phyloP scores from a whole-genome alignment of 2,329 filamentous ascomycete species.

The Fusarium sp. region DNA sequence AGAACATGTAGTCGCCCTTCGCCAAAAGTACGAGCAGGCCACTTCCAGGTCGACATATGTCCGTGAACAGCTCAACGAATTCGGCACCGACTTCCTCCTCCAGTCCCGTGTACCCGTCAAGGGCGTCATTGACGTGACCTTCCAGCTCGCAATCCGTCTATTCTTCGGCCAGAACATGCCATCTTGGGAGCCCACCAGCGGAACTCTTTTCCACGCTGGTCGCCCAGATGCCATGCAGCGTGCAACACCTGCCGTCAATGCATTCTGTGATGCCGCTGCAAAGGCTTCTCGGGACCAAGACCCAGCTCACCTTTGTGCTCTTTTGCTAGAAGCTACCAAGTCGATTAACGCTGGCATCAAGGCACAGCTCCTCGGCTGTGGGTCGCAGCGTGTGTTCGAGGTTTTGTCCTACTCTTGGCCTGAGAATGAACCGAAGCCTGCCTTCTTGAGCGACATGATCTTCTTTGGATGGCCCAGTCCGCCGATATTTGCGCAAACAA shows the following conservation, averaged over 20 bases:
- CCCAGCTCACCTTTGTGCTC: neutral
- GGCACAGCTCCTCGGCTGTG: neutral
- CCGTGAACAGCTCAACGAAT: neutral
- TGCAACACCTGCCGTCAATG: neutral
- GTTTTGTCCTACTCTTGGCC: neutral
- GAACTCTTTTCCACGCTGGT: neutral
- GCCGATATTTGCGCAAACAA: conserved; percentile 3
- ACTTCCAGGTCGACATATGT: conserved; percentile 3
- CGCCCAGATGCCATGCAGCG: conserved; percentile 5
- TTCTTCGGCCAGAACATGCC: conserved; percentile 4
- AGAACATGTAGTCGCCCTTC: neutral
- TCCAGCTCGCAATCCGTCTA: neutral
- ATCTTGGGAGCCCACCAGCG: conserved; percentile 2
- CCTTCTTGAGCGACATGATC: neutral
- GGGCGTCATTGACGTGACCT: conserved; percentile 2
- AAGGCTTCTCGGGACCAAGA: neutral
- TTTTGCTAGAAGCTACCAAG: neutral
- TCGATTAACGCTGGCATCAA: conserved; percentile 2
- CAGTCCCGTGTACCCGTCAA: conserved; percentile 1
- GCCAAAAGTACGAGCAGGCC: neutral
- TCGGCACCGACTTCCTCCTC: neutral
- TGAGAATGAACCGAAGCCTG: neutral
- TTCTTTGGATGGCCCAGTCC: neutral
- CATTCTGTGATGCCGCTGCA: neutral
- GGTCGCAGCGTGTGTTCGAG: neutral